These are phyloP conservation scores for Paratinospora sagittata DNA, from an alignment of 164 flowering plant genomes.

Conservation along the genomic window DNA sequence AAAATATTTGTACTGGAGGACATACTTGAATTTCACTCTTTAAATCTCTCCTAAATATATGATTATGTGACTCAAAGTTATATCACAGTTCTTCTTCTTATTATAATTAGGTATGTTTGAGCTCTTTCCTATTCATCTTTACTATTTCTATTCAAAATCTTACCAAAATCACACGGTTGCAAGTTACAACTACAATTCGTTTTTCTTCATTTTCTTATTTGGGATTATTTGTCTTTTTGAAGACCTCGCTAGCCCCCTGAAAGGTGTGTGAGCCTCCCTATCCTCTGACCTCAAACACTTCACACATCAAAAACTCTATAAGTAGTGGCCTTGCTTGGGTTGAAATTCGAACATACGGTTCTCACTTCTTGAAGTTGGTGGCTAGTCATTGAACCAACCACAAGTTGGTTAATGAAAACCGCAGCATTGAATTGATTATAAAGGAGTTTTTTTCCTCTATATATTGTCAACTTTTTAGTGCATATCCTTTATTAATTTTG, in stretches of 20 bases:
- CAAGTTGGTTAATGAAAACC: neutral
- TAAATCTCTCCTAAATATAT: too few species aligned
- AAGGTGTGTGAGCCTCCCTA: too few species aligned
- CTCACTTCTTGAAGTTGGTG: too few species aligned
- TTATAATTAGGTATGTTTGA: neutral
- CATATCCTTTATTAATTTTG: constrained; percentile 8
- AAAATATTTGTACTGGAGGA: neutral
- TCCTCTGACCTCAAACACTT: too few species aligned
- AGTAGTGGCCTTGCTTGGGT: too few species aligned
- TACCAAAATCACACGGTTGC: too few species aligned
- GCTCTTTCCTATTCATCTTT: neutral
- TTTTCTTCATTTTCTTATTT: too few species aligned
- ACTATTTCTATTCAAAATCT: neutral
- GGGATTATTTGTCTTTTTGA: too few species aligned
- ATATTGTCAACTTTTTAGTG: neutral
- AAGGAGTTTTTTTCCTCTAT: neutral
- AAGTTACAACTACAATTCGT: too few species aligned
- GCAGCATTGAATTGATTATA: neutral
- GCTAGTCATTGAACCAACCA: neutral
- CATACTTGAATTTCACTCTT: neutral
- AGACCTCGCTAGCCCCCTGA: too few species aligned
- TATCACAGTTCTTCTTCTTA: neutral
- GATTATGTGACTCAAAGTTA: neutral
- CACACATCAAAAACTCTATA: too few species aligned
- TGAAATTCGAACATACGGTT: too few species aligned